Base-by-base conservation (phyloP, 805 yeast species). In the Teunomyces gatunensis region DNA sequence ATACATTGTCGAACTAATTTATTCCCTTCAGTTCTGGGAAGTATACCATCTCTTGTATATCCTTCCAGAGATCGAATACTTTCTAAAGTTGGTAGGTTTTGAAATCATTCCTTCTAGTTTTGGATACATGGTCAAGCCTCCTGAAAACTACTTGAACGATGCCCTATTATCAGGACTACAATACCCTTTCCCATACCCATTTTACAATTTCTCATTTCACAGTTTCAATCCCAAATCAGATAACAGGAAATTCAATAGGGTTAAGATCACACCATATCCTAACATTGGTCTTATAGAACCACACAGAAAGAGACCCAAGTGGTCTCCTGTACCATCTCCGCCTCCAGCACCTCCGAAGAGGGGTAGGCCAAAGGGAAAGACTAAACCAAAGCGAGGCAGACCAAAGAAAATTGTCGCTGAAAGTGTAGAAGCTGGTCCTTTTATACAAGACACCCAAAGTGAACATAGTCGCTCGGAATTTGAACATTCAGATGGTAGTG, bases 171-270 rank as follows among this genome's bases (percentile, higher is more conserved):
- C 63, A 48, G 78, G 77, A 1, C 67, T 71, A 44, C 73, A 69
- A 46, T 73, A 68, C 49, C 75, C 77, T 20, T 71, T 68, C 48
- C 78, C 78, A 5, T 73, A 66, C 48, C 77, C 78, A 30, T 73
- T 71, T 48, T 73, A 73, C 56, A 73, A 73, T 46, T 73, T 63
- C 54, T 71, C 76, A 5, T 72, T 69, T 54, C 78, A 73, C 50
- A 56, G 70, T 3, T 55, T 68, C 36, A 62, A 65, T 36, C 59
- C 66, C 3, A 55, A 57, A 15, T 53, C 61, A 5, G 58, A 58
- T 9, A 55, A 57, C 15, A 56, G 52, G 18, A 71, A 71, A 48
- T 58, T 61, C 40, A 42, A 55, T 5, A 52, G 49, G 20, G 53
- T 73, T 5, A 46, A 60, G 5, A 64, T 73, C 42, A 57, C 49